Evolutionary conservation across 768 basidiomycete genomes (phyloP), one percentile per base, ranked within the genome.

Genomic region (Bullera alba): DNA sequence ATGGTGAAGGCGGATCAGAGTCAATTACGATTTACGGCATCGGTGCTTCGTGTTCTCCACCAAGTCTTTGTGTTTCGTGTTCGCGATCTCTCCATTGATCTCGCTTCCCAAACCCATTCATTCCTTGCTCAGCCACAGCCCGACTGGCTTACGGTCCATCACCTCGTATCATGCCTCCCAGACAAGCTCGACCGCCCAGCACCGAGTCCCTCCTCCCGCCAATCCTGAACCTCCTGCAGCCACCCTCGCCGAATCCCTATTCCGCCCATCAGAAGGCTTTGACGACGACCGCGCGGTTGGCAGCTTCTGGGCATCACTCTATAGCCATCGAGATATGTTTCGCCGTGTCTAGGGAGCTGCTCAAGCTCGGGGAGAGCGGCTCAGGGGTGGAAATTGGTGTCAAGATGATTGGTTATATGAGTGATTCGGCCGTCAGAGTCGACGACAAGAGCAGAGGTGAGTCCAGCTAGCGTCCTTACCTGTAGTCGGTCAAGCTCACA

Each of bases 261-360:
- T 88, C 91, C 54, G 92, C 92, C 0, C 93, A 96, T 63, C 92
- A 96, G 73, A 96, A 96, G 74, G 89, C 91, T 8, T 81, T 93
- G 23, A 96, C 92, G 16, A 95, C 93, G 58, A 89, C 89, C 4
- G 83, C 91, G 3, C 80, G 92, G 61, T 61, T 76, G n/a, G 60
- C 70, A 42, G 56, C 68, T 48, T 70, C 75, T 19, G 77, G 77
- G 2, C 85, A 92, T 59, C 83, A 84, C 65, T 83, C 84, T 65
- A 83, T 83, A 14, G 92, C 95, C 16, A 86, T 90, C 72, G 85
- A 92, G 71, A 86, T 97, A 4, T 81, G 96, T 43, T 96, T 95
- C 74, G 86, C 90, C 64, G 84, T 83, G 37, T 84, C 90, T 1
- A 79, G 85, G 45, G 88, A 90, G 67, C 77, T 99, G 25, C 76